Conservation (phyloP, 371 early-diverging fungal genomes). For the Mucor plumbeus region DNA sequence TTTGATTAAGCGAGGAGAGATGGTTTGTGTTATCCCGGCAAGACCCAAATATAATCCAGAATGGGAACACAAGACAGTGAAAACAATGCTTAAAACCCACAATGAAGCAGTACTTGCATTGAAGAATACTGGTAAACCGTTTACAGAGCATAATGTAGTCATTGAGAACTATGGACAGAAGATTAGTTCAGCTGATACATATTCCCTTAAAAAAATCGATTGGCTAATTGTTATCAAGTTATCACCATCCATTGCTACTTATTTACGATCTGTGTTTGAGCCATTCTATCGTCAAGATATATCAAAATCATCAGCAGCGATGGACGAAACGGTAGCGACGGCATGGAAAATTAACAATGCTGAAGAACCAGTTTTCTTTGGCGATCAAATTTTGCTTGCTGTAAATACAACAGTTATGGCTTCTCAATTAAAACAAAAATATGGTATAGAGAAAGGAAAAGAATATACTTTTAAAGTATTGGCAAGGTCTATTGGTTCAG, state of each 20-base stretch:
- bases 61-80: constrained; percentile 51
- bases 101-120: constrained; percentile 39
- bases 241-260: not conserved
- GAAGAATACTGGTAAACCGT: not conserved
- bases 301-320: not conserved
- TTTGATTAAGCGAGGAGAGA: constrained; percentile 32
- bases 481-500: not conserved
- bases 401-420: not conserved
- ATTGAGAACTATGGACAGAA: not conserved
- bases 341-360: constrained; percentile 14
- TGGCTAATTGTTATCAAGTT: not conserved
- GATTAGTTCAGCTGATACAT: constrained; percentile 1
- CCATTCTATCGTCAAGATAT: not conserved
- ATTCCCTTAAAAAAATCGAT: not conserved
- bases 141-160: not conserved
- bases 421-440: not conserved
- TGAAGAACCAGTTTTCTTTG: constrained; percentile 15
- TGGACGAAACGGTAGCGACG: not conserved
- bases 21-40: constrained; percentile 47
- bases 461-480: not conserved
- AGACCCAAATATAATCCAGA: constrained; percentile 52
- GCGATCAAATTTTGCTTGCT: constrained; percentile 5
- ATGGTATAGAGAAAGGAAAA: not conserved
- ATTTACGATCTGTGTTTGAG: not conserved
- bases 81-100: constrained; percentile 47